Conservation (phyloP, 1,139 yeast species). For the Candida sp. region DNA sequence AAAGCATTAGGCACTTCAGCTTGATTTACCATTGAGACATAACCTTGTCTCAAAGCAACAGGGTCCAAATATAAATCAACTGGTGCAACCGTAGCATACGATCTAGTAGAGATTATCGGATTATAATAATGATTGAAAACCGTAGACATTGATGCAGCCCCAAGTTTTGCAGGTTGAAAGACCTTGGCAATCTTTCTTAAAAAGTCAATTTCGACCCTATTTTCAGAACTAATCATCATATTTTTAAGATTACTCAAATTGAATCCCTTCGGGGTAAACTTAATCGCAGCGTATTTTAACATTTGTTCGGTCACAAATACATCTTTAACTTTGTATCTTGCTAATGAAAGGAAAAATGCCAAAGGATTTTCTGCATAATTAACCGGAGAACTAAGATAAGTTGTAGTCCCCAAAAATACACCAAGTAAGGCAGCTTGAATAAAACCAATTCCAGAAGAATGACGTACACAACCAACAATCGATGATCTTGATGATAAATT, state of each 20-base stretch:
- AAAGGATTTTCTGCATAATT: constrained; percentile 77
- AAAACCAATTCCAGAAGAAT: constrained; percentile 84
- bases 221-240: constrained; percentile 77
- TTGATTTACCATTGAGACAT: constrained; percentile 76
- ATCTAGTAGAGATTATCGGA: constrained; percentile 81
- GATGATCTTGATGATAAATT: constrained; percentile 73
- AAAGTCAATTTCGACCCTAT: constrained; percentile 66
- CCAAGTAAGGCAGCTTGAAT: constrained; percentile 84
- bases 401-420: constrained; percentile 81
- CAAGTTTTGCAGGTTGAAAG: constrained; percentile 64
- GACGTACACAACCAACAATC: constrained; percentile 83
- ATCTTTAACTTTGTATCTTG: constrained; percentile 82
- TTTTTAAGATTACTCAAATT: constrained; percentile 68
- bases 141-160: constrained; percentile 69
- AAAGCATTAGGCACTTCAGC: constrained; percentile 64
- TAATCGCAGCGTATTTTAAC: constrained; percentile 70
- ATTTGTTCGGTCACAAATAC: constrained; percentile 83
- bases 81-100: constrained; percentile 87
- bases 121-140: constrained; percentile 79
- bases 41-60: constrained; percentile 83
- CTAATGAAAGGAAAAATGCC: constrained; percentile 66
- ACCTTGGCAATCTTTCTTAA: constrained; percentile 59
- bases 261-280: constrained; percentile 63
- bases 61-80: constrained; percentile 87
- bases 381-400: constrained; percentile 75